Base-by-base conservation (phyloP, 768 basidiomycete species). In the Lyophyllum shimeji region DNA sequence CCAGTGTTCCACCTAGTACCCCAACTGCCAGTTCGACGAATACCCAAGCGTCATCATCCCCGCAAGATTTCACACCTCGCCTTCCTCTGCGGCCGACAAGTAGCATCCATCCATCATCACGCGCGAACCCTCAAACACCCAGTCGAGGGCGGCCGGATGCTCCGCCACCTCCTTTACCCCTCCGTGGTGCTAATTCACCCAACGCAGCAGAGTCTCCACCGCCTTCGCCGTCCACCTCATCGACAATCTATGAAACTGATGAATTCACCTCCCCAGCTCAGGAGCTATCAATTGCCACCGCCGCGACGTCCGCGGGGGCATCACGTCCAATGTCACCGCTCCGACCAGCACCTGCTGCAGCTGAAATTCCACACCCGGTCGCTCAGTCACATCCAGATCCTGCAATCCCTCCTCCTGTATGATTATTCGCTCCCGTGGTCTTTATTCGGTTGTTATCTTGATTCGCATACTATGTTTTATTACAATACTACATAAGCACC, bases 41-140 rank as follows among this genome's bases (percentile, higher is more conserved):
- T 21, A 62, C 65, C 9, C 62, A 61, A 11, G 45, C 57, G 11
- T 57, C 67, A 17, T 61, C 70, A 27, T 66, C 74, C 11, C 74
- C 76, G 29, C 83, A 86, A 61, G 90, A 93, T 68, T 93, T 92
- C 60, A 80, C 85, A 0, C 90, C 90, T 0, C 79, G 79, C 34
- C 75, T 91, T 20, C 90, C 90, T 7, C 64, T 79, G 4, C 82
- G 87, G 24, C 90, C 90, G 2, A 73, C 81, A 13, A 81, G 77
- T 45, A 92, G 90, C 64, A 92, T 93, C 51, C 90, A 93, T 60
- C 90, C 90, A 12, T 90, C 89, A 12, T 73, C 83, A 21, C 82
- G 89, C 24, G 74, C 76, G 8, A 78, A 78, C 64, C 74, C 77
- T 17, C 66, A 72, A 33, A 78, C 83, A 0, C 84, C 87, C 4